These are phyloP conservation scores for Lycium ferocissimum DNA, from an alignment of 257 asterid species.

Conservation along the genomic window DNA sequence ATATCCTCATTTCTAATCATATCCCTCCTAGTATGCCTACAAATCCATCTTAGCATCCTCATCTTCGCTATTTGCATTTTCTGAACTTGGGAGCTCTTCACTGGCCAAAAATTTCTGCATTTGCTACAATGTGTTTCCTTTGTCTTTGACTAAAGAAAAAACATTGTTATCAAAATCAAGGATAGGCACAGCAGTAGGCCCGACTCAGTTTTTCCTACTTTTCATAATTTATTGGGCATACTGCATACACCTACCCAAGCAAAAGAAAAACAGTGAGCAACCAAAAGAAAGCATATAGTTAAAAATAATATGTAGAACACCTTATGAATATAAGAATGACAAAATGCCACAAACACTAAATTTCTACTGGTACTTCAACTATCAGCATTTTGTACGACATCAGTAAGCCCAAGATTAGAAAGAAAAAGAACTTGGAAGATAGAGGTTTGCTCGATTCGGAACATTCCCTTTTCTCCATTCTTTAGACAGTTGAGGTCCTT, in stretches of 20 bases:
- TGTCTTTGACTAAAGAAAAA: neutral
- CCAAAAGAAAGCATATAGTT: neutral
- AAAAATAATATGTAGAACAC: neutral
- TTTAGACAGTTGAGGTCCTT: neutral
- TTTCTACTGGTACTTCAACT: neutral
- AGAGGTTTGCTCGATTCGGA: neutral
- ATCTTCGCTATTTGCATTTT: too few species aligned
- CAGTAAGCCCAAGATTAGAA: neutral
- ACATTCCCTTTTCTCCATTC: neutral
- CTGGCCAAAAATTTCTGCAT: neutral
- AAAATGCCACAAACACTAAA: neutral
- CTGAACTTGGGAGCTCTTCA: too few species aligned
- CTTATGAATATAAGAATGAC: neutral
- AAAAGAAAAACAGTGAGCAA: neutral
- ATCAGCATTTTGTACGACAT: neutral
- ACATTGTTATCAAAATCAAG: neutral
- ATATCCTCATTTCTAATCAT: too few species aligned
- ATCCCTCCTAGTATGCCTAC: too few species aligned
- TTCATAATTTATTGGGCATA: neutral
- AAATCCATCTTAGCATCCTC: too few species aligned
- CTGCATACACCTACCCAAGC: slow-evolving; percentile 4
- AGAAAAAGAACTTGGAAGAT: neutral
- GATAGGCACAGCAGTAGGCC: neutral
- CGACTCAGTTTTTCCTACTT: neutral
- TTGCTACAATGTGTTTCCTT: too few species aligned